Percentiles rank a stretch among this genome's conserved stretches.
Conservation (phyloP, 2,329 filamentous ascomycete genomes). For the Fusarium ramigenum region DNA sequence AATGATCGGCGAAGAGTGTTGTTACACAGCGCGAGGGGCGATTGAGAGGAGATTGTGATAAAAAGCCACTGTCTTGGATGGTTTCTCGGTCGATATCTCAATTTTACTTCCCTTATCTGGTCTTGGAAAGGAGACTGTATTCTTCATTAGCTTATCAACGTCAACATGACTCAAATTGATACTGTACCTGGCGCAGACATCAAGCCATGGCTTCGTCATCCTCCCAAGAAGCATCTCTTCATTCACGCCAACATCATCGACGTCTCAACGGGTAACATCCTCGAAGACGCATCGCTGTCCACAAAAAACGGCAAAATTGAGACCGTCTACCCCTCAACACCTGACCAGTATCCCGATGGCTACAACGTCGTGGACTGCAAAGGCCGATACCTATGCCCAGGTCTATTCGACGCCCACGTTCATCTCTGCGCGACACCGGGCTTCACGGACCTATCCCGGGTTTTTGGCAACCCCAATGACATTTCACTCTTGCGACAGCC, state of each 20-base stretch:
- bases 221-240: not conserved
- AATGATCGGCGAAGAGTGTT: not conserved
- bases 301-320: not conserved
- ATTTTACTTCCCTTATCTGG: not conserved
- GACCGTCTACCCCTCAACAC: not conserved
- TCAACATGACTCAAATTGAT: not conserved
- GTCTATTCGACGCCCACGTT: slow-evolving; percentile 46
- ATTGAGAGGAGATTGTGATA: not conserved
- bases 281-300: not conserved
- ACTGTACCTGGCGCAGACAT: not conserved
- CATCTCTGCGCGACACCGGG: slow-evolving; percentile 46
- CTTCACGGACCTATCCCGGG: slow-evolving; percentile 38
- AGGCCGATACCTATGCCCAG: slow-evolving; percentile 40
- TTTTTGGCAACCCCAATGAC: slow-evolving; percentile 44
- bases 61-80: not conserved
- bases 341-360: not conserved
- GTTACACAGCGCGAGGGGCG: not conserved
- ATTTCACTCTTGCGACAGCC: slow-evolving; percentile 57
- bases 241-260: not conserved
- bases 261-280: not conserved
- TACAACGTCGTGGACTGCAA: not conserved
- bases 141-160: not conserved
- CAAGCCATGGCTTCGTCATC: not conserved
- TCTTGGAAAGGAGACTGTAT: no score
- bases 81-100: not conserved